A percentile compares a stretch with the other conserved stretches of the same genome.
Evolutionary conservation across 257 asterid species (phyloP).

Genomic region (Ilex aquifolium): DNA sequence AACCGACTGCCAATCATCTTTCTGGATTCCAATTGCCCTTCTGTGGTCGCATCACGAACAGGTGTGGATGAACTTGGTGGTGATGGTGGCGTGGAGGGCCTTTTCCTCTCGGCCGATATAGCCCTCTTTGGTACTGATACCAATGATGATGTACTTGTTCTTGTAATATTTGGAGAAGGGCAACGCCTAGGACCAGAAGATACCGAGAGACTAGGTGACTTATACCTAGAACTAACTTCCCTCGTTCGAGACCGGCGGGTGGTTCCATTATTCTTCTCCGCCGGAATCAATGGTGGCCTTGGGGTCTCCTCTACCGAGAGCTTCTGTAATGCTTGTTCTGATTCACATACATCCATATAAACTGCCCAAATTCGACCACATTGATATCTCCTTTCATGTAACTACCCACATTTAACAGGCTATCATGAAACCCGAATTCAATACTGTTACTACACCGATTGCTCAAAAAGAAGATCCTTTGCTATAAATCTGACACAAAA

Average conservation of each 20-base stretch:
- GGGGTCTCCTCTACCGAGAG: conserved; percentile 36
- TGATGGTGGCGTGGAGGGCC: conserved; percentile 50
- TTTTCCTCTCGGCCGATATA: conserved; percentile 64
- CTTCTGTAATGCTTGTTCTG: conserved; percentile 43
- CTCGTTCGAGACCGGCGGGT: conserved; percentile 42
- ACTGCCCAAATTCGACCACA: conserved; percentile 45
- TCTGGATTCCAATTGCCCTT: conserved; percentile 31
- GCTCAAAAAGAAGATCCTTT: conserved; percentile 33
- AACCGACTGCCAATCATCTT: conserved; percentile 40
- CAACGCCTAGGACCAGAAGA: conserved; percentile 47
- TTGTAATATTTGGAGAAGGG: conserved; percentile 52
- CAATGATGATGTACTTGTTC: conserved; percentile 28
- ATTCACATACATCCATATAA: conserved; percentile 62
- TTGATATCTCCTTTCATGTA: conserved; percentile 39
- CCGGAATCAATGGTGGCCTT: conserved; percentile 40
- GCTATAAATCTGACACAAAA: conserved; percentile 48
- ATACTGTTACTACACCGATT: conserved; percentile 17
- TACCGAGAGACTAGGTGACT: conserved; percentile 59
- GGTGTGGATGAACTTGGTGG: conserved; percentile 62
- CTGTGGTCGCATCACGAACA: conserved; percentile 43
- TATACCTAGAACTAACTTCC: conserved; percentile 77
- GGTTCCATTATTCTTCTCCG: conserved; percentile 66
- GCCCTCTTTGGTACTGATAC: conserved; percentile 52
- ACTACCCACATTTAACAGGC: conserved; percentile 25
- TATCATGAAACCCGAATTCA: conserved; percentile 23